Percentiles rank a stretch among this genome's conserved stretches.
phyloP scores from a whole-genome alignment of 176 grass and related monocot genomes.

The Chloris gayana region DNA sequence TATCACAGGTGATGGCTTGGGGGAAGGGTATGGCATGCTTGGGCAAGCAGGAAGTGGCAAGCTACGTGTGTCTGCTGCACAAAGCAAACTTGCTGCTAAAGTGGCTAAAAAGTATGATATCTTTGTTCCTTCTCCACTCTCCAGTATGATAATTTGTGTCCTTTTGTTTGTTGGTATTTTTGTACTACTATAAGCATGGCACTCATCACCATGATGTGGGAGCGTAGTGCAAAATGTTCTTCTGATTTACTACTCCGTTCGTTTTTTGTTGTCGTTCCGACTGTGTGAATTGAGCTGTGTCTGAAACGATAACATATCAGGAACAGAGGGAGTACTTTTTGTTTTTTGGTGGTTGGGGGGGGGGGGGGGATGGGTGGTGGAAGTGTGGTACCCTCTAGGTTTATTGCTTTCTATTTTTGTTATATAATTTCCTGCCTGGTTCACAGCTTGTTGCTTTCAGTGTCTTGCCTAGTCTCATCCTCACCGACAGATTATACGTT shows the following conservation, averaged over 20 bases:
- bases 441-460: constrained; percentile 7
- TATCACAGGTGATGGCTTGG: constrained; percentile 79
- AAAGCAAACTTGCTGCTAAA: constrained; percentile 68
- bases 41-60: constrained; percentile 90
- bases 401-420: background rate
- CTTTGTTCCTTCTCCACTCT: constrained; percentile 12
- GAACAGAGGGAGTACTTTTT: too few relatives aligned
- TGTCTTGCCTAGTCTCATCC: background rate
- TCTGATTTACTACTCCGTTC: too few relatives aligned
- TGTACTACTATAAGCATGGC: background rate
- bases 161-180: background rate
- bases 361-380: too few relatives aligned
- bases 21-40: constrained; percentile 92
- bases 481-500: background rate
- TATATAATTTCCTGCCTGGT: background rate
- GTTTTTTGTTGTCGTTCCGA: too few relatives aligned
- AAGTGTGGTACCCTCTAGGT: too few relatives aligned
- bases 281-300: too few relatives aligned
- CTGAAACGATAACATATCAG: too few relatives aligned
- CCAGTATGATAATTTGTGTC: constrained; percentile 21
- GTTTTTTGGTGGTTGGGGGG: too few relatives aligned
- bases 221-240: too few relatives aligned
- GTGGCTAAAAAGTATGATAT: constrained; percentile 71
- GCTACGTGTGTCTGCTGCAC: constrained; percentile 71
- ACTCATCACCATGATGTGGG: background rate